These are phyloP conservation scores for Fusarium sambucinum DNA, from an alignment of 2,329 filamentous ascomycete species.

Conservation along the genomic window DNA sequence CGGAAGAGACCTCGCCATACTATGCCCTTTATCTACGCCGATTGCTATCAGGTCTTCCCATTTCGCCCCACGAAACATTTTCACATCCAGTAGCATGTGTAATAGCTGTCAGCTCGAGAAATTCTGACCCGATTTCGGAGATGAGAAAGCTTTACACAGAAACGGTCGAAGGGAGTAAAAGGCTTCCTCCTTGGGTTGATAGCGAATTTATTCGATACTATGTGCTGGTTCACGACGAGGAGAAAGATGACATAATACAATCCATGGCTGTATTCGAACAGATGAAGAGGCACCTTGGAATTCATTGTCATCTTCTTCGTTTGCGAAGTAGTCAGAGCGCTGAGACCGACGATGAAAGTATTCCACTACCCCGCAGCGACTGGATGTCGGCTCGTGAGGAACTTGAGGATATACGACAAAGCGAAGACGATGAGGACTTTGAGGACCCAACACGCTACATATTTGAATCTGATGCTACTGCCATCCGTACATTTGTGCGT, in stretches of 20 bases:
- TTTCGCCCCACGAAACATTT: conserved; percentile 91
- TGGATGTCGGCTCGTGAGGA: conserved; percentile 93
- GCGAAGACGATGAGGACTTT: conserved; percentile 75
- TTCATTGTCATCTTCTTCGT: conserved; percentile 93
- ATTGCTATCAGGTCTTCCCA: conserved; percentile 80
- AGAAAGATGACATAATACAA: conserved; percentile 90
- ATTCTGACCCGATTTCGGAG: conserved; percentile 85
- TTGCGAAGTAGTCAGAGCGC: conserved; percentile 87
- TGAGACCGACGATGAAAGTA: conserved; percentile 90
- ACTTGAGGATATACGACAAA: conserved; percentile 76
- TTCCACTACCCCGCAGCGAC: conserved; percentile 82
- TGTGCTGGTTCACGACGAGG: conserved; percentile 95
- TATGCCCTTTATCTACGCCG: conserved; percentile 88
- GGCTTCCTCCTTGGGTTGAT: conserved; percentile 86
- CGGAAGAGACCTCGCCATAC: conserved; percentile 76
- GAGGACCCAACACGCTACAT: conserved; percentile 82
- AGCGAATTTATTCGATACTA: conserved; percentile 96
- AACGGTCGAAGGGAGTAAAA: conserved; percentile 80
- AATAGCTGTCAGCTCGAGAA: conserved; percentile 93
- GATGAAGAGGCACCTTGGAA: conserved; percentile 98
- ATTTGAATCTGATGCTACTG: conserved; percentile 91
- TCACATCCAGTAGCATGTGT: conserved; percentile 94
- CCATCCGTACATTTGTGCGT: conserved; percentile 88
- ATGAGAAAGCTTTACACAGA: conserved; percentile 85
- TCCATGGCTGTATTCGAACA: conserved; percentile 94